phyloP scores from a whole-genome alignment of 2,329 filamentous ascomycete species.

The Geoglossum cookeanum region DNA sequence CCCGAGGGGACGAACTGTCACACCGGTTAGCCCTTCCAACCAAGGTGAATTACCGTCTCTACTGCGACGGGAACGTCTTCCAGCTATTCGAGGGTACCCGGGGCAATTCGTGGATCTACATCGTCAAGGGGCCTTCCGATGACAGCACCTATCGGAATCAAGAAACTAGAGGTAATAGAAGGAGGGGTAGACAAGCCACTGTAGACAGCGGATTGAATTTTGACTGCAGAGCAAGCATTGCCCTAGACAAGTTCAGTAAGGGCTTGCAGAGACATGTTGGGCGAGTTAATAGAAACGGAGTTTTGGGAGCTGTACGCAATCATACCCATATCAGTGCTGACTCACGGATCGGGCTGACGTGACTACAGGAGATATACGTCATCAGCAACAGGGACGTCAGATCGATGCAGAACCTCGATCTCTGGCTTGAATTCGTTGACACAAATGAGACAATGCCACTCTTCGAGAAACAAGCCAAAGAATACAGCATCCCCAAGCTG shows the following conservation, averaged over 20 bases:
- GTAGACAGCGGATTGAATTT: slow-evolving; percentile 14
- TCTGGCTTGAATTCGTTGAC: slow-evolving; percentile 23
- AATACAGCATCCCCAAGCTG: slow-evolving; percentile 17
- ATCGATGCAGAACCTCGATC: slow-evolving; percentile 20
- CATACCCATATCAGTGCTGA: neutral
- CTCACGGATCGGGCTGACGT: slow-evolving; percentile 1
- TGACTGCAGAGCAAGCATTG: slow-evolving; percentile 20
- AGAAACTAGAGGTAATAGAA: slow-evolving; percentile 11
- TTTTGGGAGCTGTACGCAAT: slow-evolving; percentile 20
- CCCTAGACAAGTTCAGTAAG: slow-evolving; percentile 21
- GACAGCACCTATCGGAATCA: neutral
- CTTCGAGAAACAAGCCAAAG: slow-evolving; percentile 18
- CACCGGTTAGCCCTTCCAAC: slow-evolving; percentile 20
- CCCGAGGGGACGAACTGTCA: slow-evolving; percentile 17
- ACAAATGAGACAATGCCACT: slow-evolving; percentile 20
- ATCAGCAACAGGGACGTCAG: slow-evolving; percentile 24
- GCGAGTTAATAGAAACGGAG: slow-evolving; percentile 19
- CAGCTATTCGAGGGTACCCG: slow-evolving; percentile 21
- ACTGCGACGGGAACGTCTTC: slow-evolving; percentile 19
- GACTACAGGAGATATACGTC: slow-evolving; percentile 22
- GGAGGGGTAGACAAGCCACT: slow-evolving; percentile 13
- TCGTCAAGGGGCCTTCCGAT: neutral
- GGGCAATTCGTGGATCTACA: slow-evolving; percentile 18
- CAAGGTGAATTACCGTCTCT: slow-evolving; percentile 21
- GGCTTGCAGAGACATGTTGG: slow-evolving; percentile 21